Evolutionary conservation across 2,329 filamentous ascomycete species (phyloP).

Genomic region (Zalaria obscura): DNA sequence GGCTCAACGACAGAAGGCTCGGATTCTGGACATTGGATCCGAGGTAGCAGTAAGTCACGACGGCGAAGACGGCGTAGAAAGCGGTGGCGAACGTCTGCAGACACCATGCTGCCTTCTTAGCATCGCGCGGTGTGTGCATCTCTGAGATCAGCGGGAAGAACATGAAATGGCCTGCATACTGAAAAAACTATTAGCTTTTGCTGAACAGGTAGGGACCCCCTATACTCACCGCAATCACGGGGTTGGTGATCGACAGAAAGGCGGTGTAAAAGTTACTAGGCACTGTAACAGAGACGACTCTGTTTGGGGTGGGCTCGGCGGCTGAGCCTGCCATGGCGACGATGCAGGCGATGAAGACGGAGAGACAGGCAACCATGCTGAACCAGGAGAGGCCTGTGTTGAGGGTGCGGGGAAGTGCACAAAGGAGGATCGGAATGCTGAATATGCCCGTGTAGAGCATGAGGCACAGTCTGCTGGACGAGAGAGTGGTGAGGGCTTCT

Average conservation of each 20-base stretch:
- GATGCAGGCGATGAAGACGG: neutral
- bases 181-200: neutral
- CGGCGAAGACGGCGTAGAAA: conserved; percentile 49
- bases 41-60: conserved; percentile 52
- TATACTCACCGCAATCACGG: neutral
- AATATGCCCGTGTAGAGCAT: neutral
- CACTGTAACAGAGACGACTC: neutral
- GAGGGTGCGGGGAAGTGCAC: neutral
- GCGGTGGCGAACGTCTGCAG: conserved; percentile 44
- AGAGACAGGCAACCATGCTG: neutral
- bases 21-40: conserved; percentile 47
- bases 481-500: neutral
- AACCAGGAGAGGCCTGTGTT: neutral
- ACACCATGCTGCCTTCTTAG: neutral
- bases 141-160: conserved; percentile 1
- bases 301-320: neutral
- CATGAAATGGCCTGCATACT: neutral
- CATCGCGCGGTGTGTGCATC: neutral
- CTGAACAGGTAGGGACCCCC: no score
- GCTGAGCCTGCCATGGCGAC: neutral
- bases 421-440: neutral
- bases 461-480: neutral
- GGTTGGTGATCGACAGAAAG: neutral
- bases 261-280: neutral
- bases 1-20: conserved; percentile 28